Evolutionary conservation across 768 basidiomycete species (phyloP), one percentile per base, ranked within the genome.

Genomic region (Lactifluus echinatus): DNA sequence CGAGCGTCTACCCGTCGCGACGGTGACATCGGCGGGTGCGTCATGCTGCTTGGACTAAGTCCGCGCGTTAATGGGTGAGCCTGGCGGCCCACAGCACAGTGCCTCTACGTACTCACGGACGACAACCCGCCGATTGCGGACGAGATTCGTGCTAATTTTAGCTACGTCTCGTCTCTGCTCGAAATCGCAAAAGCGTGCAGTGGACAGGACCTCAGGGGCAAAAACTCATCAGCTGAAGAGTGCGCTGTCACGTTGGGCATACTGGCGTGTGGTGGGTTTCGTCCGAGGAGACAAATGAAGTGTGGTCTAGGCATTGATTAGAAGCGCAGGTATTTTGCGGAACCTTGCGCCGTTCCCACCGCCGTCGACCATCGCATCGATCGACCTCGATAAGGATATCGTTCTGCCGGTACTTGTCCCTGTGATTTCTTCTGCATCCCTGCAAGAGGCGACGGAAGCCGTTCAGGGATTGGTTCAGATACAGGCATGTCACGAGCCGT

Each of bases 31-130:
- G 46, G 91, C 93, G 66, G 89, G 93, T 92, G 65, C 66, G 31
- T 50, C 43, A 15, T 50, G 42, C 34, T 31, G 55, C 61, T 50
- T 31, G 10, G 10, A 31, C 24, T 34, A 37, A 47, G n/a, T 21
- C 47, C 33, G 21, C 31, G 21, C 31, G 11, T 7, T 7, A 37
- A 21, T 19, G 36, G 15, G 24, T 26, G 17, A 31, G 23, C 37
- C n/a, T 26, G n/a, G 8, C 11, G 36, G 6, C 11, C 14, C 50
- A 26, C 63, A 93, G 93, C 91, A 0, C 94, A 97, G 67, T 92
- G 92, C 65, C 73, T 96, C 17, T 96, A 95, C 69, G 89, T 95
- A 58, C 74, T 97, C 26, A 90, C 92, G 2, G 92, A 94, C 67
- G 94, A 96, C 66, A 97, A 96, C 61, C 74, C 72, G n/a, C 79